A percentile compares a stretch with the other conserved stretches of the same genome.
Evolutionary conservation across 2,329 filamentous ascomycete genomes (phyloP).

Genomic region (Penicillium sclerotiorum): DNA sequence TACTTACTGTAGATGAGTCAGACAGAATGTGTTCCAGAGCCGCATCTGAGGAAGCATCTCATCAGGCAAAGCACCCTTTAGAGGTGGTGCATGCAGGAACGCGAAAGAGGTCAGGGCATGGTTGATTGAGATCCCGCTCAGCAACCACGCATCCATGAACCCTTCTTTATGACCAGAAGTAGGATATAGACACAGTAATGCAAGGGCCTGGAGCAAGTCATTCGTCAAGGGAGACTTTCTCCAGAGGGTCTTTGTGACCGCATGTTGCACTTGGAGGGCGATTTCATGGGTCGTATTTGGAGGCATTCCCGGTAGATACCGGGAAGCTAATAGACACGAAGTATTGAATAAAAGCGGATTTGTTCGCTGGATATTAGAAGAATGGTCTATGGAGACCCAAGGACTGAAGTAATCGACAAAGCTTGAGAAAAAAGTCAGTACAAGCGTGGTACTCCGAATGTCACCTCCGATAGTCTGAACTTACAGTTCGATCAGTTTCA

Average conservation of each 20-base stretch:
- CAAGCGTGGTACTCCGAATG: not conserved
- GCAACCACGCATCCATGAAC: constrained; percentile 39
- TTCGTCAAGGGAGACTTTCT: constrained; percentile 31
- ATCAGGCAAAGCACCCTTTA: constrained; percentile 29
- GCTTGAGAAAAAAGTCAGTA: constrained; percentile 7
- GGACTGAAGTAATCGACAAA: constrained; percentile 35
- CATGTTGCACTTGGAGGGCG: constrained; percentile 36
- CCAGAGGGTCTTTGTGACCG: constrained; percentile 33
- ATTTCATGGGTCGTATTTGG: constrained; percentile 31
- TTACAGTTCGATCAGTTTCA: constrained; percentile 36
- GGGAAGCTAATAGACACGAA: constrained; percentile 36
- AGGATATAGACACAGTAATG: constrained; percentile 36
- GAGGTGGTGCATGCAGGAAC: constrained; percentile 19
- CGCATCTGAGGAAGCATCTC: constrained; percentile 35
- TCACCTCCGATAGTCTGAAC: constrained; percentile 4
- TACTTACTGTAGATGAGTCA: constrained; percentile 38
- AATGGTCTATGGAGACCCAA: constrained; percentile 34
- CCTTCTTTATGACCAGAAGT: constrained; percentile 36
- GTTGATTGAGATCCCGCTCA: constrained; percentile 41
- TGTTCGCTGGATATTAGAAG: constrained; percentile 31
- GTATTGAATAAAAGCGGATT: constrained; percentile 38
- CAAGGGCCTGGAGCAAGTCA: constrained; percentile 35
- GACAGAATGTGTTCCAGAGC: constrained; percentile 38
- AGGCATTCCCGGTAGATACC: constrained; percentile 36
- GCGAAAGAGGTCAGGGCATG: constrained; percentile 31